phyloP scores from a whole-genome alignment of 1,139 yeast species.

The Candida glucosophila region DNA sequence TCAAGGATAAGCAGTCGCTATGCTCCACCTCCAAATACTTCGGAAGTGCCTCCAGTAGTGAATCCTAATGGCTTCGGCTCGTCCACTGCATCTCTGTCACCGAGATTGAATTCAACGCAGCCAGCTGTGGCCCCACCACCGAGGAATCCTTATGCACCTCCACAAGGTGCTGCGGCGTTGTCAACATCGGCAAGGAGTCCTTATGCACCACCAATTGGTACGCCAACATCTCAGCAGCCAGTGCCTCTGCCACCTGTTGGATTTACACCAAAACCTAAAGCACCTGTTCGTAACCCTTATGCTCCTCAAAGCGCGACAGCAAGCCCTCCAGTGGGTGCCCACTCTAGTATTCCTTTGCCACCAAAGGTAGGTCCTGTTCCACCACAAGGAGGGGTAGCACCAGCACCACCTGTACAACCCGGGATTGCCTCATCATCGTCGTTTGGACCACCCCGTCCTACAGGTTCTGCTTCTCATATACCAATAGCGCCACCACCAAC shows the following conservation, averaged over 20 bases:
- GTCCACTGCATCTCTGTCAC: conserved; percentile 6
- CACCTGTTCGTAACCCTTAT: no score
- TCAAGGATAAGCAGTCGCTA: conserved; percentile 15
- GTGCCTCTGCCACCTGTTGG: conserved; percentile 8
- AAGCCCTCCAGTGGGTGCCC: no score
- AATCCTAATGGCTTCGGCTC: conserved; percentile 3
- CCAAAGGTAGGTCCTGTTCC: conserved; percentile 17
- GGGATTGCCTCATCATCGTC: conserved; percentile 5
- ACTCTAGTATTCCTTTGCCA: no score
- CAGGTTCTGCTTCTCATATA: no score
- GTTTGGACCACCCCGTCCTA: no score
- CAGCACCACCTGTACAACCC: conserved; percentile 1
- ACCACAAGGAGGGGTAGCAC: conserved; percentile 7
- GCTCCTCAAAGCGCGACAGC: no score
- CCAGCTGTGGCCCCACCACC: conserved; percentile 7
- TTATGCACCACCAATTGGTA: no score
- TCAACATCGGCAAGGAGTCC: no score
- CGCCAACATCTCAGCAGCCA: no score
- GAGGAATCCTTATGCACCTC: conserved; percentile 11
- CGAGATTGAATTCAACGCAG: conserved; percentile 6
- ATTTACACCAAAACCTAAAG: no score
- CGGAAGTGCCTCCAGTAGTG: conserved; percentile 26
- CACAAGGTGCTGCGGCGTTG: conserved; percentile 8
- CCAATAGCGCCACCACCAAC: conserved; percentile 4
- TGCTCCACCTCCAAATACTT: no score